A percentile compares a stretch with the other conserved stretches of the same genome.
These are phyloP conservation scores for Trametes pubescens DNA, from an alignment of 1,284 basidiomycete genomes.

Conservation along the genomic window DNA sequence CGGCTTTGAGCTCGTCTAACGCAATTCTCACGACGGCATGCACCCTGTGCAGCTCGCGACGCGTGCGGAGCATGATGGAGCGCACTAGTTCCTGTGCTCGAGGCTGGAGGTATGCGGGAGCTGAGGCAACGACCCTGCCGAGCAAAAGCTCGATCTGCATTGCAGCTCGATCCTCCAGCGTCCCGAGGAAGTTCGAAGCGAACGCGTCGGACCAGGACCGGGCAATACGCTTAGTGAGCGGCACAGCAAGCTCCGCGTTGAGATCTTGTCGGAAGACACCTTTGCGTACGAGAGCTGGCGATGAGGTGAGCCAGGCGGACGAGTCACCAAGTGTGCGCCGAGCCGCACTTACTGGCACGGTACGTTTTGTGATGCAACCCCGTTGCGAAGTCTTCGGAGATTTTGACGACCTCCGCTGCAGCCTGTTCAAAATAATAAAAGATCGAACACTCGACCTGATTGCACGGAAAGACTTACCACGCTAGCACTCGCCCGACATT, in stretches of 20 bases:
- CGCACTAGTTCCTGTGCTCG: background rate
- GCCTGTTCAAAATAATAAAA: background rate
- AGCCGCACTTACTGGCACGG: background rate
- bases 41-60: background rate
- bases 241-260: background rate
- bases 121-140: background rate
- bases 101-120: background rate
- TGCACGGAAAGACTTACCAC: background rate
- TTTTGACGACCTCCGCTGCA: background rate
- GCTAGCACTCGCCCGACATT: background rate
- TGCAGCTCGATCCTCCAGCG: background rate
- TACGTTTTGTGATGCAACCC: background rate
- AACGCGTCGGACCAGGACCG: background rate
- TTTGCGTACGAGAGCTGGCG: background rate
- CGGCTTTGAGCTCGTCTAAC: background rate
- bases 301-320: background rate
- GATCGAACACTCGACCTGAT: no score
- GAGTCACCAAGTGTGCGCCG: background rate
- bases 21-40: background rate
- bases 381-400: background rate
- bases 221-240: background rate
- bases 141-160: background rate
- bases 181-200: background rate
- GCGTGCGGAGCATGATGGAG: background rate
- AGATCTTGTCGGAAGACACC: background rate